Conservation (phyloP, 1,284 basidiomycete genomes). For the Sanghuangporus baumii region DNA sequence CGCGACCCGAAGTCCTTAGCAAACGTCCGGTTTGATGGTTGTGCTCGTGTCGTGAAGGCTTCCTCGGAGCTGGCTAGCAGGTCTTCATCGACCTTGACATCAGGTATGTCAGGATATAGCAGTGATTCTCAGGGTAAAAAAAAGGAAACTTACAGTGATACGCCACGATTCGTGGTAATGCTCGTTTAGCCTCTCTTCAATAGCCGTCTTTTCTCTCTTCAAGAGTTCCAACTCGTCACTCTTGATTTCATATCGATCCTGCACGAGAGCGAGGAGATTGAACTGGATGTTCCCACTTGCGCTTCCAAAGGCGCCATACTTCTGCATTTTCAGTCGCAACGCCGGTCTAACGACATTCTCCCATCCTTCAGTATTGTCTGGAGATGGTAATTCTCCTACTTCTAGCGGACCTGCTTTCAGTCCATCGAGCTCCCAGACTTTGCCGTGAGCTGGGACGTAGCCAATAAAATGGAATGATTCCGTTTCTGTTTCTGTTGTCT, state of each 20-base stretch:
- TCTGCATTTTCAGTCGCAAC: slow-evolving; percentile 53
- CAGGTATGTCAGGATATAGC: not conserved
- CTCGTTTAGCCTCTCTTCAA: slow-evolving; percentile 42
- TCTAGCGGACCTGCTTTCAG: slow-evolving; percentile 52
- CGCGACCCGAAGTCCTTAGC: slow-evolving; percentile 40
- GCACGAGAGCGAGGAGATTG: slow-evolving; percentile 54
- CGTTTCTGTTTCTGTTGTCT: slow-evolving; percentile 19
- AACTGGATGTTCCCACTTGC: slow-evolving; percentile 47
- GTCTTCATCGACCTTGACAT: slow-evolving; percentile 33
- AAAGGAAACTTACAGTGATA: slow-evolving; percentile 29
- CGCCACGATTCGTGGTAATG: slow-evolving; percentile 33
- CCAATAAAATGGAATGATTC: slow-evolving; percentile 60
- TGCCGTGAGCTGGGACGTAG: slow-evolving; percentile 53
- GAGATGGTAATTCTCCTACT: slow-evolving; percentile 44
- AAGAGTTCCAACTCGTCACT: slow-evolving; percentile 49
- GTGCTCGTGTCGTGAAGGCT: slow-evolving; percentile 31
- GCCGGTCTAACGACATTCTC: slow-evolving; percentile 57
- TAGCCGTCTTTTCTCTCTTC: slow-evolving; percentile 38
- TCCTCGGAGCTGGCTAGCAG: slow-evolving; percentile 29
- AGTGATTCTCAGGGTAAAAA: not conserved
- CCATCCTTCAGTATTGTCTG: slow-evolving; percentile 31
- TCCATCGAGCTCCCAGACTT: slow-evolving; percentile 56
- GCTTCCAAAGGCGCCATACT: slow-evolving; percentile 34
- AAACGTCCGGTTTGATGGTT: slow-evolving; percentile 28
- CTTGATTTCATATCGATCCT: slow-evolving; percentile 41